A percentile compares a stretch with the other conserved stretches of the same genome.
phyloP scores from a whole-genome alignment of 2,329 filamentous ascomycete species.

The Setomelanomma holmii region DNA sequence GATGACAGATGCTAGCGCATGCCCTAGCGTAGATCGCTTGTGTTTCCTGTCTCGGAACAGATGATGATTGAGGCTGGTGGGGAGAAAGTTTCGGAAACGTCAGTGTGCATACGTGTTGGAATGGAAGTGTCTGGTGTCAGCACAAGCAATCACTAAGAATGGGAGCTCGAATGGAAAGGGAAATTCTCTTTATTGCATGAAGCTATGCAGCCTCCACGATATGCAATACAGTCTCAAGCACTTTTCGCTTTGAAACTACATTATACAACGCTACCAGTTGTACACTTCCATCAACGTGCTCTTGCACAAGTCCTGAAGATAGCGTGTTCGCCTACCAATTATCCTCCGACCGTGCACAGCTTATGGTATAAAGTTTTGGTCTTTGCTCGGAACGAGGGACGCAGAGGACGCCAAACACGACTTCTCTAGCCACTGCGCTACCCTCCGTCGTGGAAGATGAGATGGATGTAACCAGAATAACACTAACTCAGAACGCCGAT shows the following conservation, averaged over 20 bases:
- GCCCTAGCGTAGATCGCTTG: neutral
- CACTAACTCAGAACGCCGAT: slow-evolving; percentile 39
- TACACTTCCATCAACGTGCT: slow-evolving; percentile 6
- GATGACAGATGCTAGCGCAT: slow-evolving; percentile 8
- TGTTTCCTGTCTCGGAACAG: neutral
- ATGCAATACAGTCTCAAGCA: slow-evolving; percentile 17
- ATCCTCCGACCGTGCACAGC: slow-evolving; percentile 9
- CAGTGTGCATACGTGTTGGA: neutral
- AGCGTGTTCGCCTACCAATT: slow-evolving; percentile 1
- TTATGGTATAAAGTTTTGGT: slow-evolving; percentile 20
- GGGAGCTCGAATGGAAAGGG: no score
- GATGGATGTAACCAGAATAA: slow-evolving; percentile 38
- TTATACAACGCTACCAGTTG: slow-evolving; percentile 25
- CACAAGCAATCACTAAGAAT: no score
- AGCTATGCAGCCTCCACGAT: slow-evolving; percentile 10
- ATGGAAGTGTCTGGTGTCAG: no score
- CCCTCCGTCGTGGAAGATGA: slow-evolving; percentile 16
- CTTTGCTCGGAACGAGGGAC: neutral
- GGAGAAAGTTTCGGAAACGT: neutral
- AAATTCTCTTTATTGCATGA: slow-evolving; percentile 13
- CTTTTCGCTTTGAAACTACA: slow-evolving; percentile 14
- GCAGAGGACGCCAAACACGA: slow-evolving; percentile 10
- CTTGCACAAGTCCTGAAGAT: slow-evolving; percentile 6
- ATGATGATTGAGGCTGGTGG: neutral
- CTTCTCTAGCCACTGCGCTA: slow-evolving; percentile 20